Base-by-base conservation (phyloP, 495 filamentous ascomycete species). In the Tuber melanosporum region DNA sequence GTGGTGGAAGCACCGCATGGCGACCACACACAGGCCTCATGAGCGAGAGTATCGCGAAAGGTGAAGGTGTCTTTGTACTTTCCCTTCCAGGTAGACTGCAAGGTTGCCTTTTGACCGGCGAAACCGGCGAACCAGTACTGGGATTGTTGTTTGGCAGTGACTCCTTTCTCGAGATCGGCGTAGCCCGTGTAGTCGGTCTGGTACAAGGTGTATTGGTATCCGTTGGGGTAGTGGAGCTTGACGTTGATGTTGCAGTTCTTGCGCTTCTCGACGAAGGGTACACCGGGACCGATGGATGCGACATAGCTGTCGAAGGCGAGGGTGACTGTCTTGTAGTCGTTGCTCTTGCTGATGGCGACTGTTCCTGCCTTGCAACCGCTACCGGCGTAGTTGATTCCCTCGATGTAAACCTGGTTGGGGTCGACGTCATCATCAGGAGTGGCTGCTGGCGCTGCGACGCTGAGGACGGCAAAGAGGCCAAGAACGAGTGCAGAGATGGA, bases 191-290 rank as follows among this genome's bases (percentile, higher is more conserved):
- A 89, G 12, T 87, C 88, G 75, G 85, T 86, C 76, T 87, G 85
- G 74, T 88, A 84, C 41, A 89, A 83, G 57, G 88, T 83, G 84
- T 88, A 90, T 82, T 89, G 87, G 87, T 89, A 90, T 73, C 88
- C 88, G 70, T 85, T 85, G 52, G 88, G 88, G 84, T 89, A 89
- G 83, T 87, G 86, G 75, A 90, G 85, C 82, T 84, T 86, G 81
- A 90, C 75, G 82, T 89, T 87, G 71, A 90, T 84, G 84, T 89
- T 87, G 87, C 89, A 90, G 86, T 89, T 88, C 87, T 90, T 90
- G 85, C 73, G 77, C 46, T 52, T 66, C 39, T 83, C 84, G 41
- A 79, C 79, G 26, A 82, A 46, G 17, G 74, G 20, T 70, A 82
- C 74, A 62, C 76, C 80, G 15, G 80, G 80, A 17, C 85, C 85